Conservation (phyloP, 2,329 filamentous ascomycete species). For the Metarhizium sp. region DNA sequence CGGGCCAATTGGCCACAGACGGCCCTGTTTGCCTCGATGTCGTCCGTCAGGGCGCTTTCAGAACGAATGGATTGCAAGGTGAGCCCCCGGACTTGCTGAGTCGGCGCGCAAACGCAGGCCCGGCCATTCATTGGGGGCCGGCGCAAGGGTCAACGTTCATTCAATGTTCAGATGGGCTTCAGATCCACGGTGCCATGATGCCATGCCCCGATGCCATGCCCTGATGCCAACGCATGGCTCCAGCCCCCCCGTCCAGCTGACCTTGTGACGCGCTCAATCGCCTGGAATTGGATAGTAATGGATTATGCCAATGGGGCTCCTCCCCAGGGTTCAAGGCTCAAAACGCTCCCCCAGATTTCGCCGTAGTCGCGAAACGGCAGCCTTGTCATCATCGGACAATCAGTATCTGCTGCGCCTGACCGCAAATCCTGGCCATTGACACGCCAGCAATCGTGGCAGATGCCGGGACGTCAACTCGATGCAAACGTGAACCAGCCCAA, state of each 20-base stretch:
- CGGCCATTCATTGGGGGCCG: too few species aligned
- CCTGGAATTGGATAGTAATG: not conserved
- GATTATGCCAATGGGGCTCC: not conserved
- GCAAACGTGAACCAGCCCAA: not conserved
- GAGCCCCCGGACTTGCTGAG: too few species aligned
- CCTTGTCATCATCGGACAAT: not conserved
- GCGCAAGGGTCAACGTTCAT: too few species aligned
- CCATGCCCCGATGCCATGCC: constrained; percentile 4
- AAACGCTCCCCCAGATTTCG: not conserved
- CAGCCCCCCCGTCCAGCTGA: constrained; percentile 7
- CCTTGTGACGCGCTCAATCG: constrained; percentile 6
- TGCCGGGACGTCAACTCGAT: not conserved
- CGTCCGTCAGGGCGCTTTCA: not conserved
- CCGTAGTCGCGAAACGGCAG: not conserved
- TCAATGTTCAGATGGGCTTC: not conserved
- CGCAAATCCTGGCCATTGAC: too few species aligned
- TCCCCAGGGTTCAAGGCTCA: not conserved
- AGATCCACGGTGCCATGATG: not conserved
- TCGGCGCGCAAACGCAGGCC: too few species aligned
- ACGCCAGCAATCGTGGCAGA: too few species aligned
- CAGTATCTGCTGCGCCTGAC: not conserved
- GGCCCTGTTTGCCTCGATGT: not conserved
- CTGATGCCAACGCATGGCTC: constrained; percentile 8
- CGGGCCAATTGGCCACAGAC: not conserved
- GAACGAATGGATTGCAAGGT: not conserved